These are phyloP conservation scores for Glaciozyma antarctica DNA, from an alignment of 768 basidiomycete species.

Conservation along the genomic window DNA sequence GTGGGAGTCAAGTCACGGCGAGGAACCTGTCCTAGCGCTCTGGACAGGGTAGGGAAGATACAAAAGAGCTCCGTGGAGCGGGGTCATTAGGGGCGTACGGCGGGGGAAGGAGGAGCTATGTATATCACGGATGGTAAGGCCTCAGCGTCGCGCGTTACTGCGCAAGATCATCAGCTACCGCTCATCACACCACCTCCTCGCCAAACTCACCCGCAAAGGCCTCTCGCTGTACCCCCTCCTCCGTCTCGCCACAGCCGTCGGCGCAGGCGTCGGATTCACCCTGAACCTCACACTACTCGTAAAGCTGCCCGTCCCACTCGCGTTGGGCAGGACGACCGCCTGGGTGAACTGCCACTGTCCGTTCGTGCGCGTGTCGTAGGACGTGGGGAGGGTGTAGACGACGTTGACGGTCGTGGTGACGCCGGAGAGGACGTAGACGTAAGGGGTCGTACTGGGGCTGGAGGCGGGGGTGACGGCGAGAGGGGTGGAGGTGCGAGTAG, in stretches of 20 bases:
- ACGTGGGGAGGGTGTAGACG: slow-evolving; percentile 27
- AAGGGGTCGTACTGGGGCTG: neutral
- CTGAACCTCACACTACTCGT: slow-evolving; percentile 25
- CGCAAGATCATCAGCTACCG: too few relatives aligned
- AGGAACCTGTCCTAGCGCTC: too few relatives aligned
- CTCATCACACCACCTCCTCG: too few relatives aligned
- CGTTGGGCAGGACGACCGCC: slow-evolving; percentile 14
- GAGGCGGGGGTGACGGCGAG: neutral
- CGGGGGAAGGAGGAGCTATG: too few relatives aligned
- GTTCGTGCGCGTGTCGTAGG: slow-evolving; percentile 11
- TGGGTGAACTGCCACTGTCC: slow-evolving; percentile 28
- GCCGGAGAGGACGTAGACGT: neutral
- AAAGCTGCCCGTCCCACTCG: neutral
- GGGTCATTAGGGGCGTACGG: too few relatives aligned
- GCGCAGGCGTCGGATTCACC: slow-evolving; percentile 8
- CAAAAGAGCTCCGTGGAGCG: too few relatives aligned
- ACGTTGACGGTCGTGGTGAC: slow-evolving; percentile 19
- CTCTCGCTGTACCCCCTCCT: too few relatives aligned
- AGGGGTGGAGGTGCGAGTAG: neutral
- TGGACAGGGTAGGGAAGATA: too few relatives aligned
- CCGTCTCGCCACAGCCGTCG: neutral
- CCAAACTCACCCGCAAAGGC: too few relatives aligned
- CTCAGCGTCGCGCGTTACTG: too few relatives aligned
- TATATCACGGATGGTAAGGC: too few relatives aligned
- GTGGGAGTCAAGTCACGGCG: too few relatives aligned